These are phyloP conservation scores for Rasamsonia emersonii DNA, from an alignment of 2,329 filamentous ascomycete genomes.

Conservation along the genomic window DNA sequence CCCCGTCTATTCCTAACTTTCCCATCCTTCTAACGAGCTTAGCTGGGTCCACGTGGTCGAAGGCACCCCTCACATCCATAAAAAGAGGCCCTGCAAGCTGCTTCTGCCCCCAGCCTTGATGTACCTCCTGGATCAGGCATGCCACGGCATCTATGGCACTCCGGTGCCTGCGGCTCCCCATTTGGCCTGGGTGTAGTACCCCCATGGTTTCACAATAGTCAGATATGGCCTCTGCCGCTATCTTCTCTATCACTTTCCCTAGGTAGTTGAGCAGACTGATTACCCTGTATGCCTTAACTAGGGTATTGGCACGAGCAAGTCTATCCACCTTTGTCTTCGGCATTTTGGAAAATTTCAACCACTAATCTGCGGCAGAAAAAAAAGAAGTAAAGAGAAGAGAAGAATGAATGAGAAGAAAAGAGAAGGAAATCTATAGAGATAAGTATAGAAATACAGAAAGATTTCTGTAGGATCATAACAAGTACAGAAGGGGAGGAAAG, in stretches of 20 bases:
- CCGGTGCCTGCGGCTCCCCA: background rate
- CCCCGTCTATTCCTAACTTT: background rate
- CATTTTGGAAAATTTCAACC: no score
- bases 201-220: background rate
- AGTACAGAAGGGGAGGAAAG: no score
- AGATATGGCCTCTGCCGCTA: background rate
- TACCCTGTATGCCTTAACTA: background rate
- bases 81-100: background rate
- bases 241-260: slow-evolving; percentile 2
- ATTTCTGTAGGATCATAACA: no score
- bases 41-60: background rate
- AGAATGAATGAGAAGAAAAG: no score
- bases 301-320: no score
- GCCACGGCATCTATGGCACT: slow-evolving; percentile 1
- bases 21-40: background rate
- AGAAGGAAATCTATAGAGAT: no score
- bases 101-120: background rate
- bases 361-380: no score
- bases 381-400: no score
- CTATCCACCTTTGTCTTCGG: no score
- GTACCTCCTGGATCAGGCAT: slow-evolving; percentile 1
- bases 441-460: no score
- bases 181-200: background rate
- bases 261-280: slow-evolving; percentile 1
- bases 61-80: slow-evolving; percentile 1